phyloP scores from a whole-genome alignment of 108 stramenopile species.

The Fragilariopsis cylindrus region DNA sequence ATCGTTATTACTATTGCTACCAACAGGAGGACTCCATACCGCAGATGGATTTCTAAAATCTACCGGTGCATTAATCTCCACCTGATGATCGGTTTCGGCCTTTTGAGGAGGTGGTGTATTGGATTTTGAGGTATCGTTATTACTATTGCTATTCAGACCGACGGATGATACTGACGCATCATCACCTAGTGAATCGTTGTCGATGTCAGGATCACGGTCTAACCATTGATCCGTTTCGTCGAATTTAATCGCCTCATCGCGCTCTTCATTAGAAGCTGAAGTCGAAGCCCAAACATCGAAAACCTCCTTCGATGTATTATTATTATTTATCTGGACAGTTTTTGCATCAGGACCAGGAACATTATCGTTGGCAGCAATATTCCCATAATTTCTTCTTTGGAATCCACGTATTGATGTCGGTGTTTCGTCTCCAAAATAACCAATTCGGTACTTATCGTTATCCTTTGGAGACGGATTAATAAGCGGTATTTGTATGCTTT shows the following conservation, averaged over 20 bases:
- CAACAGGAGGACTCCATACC: no score
- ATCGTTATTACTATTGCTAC: no score
- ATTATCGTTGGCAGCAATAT: neutral
- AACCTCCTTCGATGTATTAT: conserved; percentile 2
- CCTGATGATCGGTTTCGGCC: neutral
- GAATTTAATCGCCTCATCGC: conserved; percentile 23
- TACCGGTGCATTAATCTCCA: no score
- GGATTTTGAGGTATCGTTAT: neutral
- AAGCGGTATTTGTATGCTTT: neutral
- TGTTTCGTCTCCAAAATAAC: conserved; percentile 7
- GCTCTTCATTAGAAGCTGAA: conserved; percentile 27
- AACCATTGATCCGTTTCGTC: conserved; percentile 22
- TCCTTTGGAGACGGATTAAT: conserved; percentile 16
- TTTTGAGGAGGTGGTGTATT: neutral
- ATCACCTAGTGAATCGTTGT: conserved; percentile 4
- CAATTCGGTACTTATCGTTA: neutral
- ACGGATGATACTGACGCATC: conserved; percentile 12
- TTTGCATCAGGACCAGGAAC: neutral
- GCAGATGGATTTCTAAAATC: no score
- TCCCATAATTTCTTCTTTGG: neutral
- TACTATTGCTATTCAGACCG: neutral
- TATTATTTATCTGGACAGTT: neutral
- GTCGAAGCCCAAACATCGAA: conserved; percentile 17
- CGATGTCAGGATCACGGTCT: conserved; percentile 27
- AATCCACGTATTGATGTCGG: neutral